Conservation (phyloP, 306 rosid species). For the Castanea crenata region DNA sequence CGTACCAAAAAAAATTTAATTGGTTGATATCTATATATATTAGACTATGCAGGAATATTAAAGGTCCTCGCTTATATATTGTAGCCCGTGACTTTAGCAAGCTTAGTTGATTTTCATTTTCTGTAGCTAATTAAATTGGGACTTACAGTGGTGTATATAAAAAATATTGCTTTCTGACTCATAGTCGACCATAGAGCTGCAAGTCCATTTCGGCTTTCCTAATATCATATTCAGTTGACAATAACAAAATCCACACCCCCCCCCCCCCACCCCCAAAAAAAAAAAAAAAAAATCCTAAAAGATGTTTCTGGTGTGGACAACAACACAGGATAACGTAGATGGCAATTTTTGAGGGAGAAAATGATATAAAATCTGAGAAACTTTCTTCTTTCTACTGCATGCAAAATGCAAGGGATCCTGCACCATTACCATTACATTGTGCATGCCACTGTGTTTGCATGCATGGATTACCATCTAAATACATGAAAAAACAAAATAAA, state of each 20-base stretch:
- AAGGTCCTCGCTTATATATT: constrained; percentile 28
- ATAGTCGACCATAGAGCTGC: no score
- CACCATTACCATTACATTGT: no score
- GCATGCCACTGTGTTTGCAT: no score
- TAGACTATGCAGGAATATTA: constrained; percentile 15
- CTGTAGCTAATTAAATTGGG: background rate
- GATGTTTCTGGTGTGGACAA: background rate
- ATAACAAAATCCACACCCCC: no score
- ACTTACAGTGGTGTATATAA: background rate
- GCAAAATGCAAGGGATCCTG: no score
- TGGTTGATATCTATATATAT: constrained; percentile 4
- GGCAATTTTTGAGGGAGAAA: background rate
- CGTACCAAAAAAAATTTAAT: constrained; percentile 31
- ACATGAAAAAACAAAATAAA: no score
- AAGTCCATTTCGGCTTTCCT: no score
- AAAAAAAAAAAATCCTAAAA: background rate
- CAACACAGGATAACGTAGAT: background rate
- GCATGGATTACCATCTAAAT: no score
- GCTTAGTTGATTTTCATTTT: background rate
- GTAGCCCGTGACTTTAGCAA: constrained; percentile 14
- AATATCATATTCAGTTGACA: background rate
- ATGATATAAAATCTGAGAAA: background rate
- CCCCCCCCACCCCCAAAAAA: no score
- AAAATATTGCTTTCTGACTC: background rate
- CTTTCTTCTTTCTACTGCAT: no score